phyloP scores from a whole-genome alignment of 1,139 yeast genomes.

The Yamadazyma sp. region DNA sequence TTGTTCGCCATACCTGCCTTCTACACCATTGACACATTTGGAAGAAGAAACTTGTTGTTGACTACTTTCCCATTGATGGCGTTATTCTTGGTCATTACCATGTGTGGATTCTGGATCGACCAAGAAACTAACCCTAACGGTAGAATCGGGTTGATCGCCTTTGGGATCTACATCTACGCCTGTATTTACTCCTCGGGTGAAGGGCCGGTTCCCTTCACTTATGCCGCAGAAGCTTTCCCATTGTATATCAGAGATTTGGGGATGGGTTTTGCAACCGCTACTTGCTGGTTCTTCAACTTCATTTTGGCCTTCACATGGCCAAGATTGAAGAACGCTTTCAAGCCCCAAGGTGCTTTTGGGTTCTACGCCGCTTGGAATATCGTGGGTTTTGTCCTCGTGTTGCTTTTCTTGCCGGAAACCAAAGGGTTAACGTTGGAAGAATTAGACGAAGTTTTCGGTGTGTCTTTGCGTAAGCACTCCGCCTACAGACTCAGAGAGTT shows the following conservation, averaged over 20 bases:
- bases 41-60: constrained; percentile 70
- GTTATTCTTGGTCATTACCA: constrained; percentile 65
- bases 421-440: constrained; percentile 70
- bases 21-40: constrained; percentile 76
- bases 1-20: constrained; percentile 83
- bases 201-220: constrained; percentile 90
- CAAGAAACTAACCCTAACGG: constrained; percentile 42
- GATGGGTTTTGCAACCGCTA: constrained; percentile 81
- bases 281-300: constrained; percentile 85
- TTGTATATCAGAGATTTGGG: constrained; percentile 83
- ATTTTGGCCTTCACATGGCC: constrained; percentile 86
- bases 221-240: constrained; percentile 83
- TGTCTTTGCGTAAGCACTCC: constrained; percentile 56
- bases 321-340: constrained; percentile 60
- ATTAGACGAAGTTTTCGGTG: constrained; percentile 67
- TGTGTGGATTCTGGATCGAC: constrained; percentile 72
- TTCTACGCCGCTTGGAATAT: constrained; percentile 89
- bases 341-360: constrained; percentile 83
- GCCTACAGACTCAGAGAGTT: constrained; percentile 51
- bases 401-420: constrained; percentile 70
- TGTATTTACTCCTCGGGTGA: constrained; percentile 81
- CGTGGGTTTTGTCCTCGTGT: constrained; percentile 67
- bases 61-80: constrained; percentile 77
- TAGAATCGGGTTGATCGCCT: constrained; percentile 62
- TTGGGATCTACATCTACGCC: constrained; percentile 74